phyloP scores from a whole-genome alignment of 176 grass and related monocot species.

The Cenchrus purpureus region DNA sequence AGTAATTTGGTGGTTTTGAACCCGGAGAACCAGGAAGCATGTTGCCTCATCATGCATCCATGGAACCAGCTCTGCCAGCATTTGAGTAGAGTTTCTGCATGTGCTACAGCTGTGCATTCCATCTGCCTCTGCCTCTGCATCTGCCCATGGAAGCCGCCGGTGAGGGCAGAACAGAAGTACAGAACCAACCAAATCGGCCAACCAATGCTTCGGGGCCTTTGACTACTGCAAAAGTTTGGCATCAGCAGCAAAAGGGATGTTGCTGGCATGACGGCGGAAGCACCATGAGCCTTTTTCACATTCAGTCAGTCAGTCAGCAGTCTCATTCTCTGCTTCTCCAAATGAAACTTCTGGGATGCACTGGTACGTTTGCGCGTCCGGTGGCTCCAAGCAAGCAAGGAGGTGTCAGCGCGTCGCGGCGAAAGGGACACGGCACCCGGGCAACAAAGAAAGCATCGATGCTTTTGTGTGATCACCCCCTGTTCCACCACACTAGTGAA shows the following conservation, averaged over 20 bases:
- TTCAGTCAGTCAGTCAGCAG: neutral
- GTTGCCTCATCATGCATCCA: too few species aligned
- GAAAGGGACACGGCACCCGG: neutral
- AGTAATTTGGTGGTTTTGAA: too few species aligned
- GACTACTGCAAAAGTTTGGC: neutral
- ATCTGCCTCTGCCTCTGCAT: neutral
- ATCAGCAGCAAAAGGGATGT: too few species aligned
- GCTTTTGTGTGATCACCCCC: neutral
- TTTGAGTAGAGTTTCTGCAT: neutral
- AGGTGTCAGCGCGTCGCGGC: neutral
- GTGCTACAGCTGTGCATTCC: neutral
- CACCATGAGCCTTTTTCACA: neutral
- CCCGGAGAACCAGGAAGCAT: too few species aligned
- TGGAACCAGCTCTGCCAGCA: neutral
- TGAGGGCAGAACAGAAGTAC: too few species aligned
- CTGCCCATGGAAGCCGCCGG: neutral
- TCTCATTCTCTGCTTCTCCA: neutral
- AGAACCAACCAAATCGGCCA: neutral
- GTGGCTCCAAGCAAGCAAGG: neutral
- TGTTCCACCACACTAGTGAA: neutral
- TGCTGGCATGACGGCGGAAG: neutral
- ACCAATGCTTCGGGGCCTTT: neutral
- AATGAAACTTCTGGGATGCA: neutral
- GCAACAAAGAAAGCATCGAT: slow-evolving; percentile 2
- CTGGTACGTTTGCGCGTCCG: neutral